Percentiles rank a stretch among this genome's conserved stretches.
Evolutionary conservation across 345 rosid species (phyloP).

Genomic region (Stellera chamaejasme): DNA sequence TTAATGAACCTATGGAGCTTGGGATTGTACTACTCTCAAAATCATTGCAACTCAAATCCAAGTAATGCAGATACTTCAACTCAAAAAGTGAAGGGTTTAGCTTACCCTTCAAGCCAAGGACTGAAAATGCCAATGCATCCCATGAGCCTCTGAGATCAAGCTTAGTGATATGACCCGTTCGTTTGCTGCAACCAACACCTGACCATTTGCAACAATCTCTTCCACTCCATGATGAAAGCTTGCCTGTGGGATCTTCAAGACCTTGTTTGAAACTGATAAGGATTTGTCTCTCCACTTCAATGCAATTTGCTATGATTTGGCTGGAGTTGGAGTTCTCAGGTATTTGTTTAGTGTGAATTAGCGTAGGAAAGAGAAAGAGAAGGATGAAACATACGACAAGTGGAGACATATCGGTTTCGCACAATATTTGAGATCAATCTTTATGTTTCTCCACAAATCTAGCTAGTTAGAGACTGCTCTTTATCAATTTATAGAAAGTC

Average conservation of each 20-base stretch:
- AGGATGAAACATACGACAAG: too few species aligned
- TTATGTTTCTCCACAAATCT: too few species aligned
- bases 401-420: too few species aligned
- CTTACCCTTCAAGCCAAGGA: constrained; percentile 12
- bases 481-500: too few species aligned
- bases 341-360: too few species aligned
- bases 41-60: constrained; percentile 23
- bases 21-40: constrained; percentile 19
- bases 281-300: neutral
- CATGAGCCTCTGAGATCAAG: neutral
- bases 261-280: too few species aligned
- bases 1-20: constrained; percentile 17
- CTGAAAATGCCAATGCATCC: too few species aligned
- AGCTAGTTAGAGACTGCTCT: too few species aligned
- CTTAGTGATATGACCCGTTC: neutral
- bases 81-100: constrained; percentile 19
- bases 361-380: too few species aligned
- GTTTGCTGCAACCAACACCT: constrained; percentile 8
- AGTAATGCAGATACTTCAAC: constrained; percentile 9
- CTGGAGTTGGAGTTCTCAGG: too few species aligned
- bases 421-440: too few species aligned
- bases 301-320: neutral
- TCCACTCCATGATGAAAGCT: constrained; percentile 10
- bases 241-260: neutral
- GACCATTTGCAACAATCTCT: constrained; percentile 7